Percentiles rank a stretch among this genome's conserved stretches.
Conservation (phyloP, 805 yeast genomes). For the Metschnikowia peoriensis region DNA sequence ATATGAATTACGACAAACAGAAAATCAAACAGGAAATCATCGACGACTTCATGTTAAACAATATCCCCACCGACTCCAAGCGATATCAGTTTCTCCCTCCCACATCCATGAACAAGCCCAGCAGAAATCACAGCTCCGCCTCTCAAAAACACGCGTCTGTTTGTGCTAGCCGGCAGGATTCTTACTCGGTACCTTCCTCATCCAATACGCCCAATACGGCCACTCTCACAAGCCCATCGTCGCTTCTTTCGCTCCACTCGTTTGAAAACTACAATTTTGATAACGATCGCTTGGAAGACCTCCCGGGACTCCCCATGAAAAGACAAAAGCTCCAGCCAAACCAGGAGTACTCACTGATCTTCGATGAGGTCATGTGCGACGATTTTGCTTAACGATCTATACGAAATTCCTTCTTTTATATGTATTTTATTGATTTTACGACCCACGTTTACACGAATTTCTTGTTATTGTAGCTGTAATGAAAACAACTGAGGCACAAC, state of each 20-base stretch:
- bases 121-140: not conserved
- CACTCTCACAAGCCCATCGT: constrained; percentile 35
- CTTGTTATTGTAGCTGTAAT: no score
- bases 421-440: constrained; percentile 9
- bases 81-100: constrained; percentile 17
- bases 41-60: constrained; percentile 38
- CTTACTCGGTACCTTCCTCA: not conserved
- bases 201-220: constrained; percentile 12
- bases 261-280: constrained; percentile 23
- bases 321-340: constrained; percentile 17
- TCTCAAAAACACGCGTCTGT: not conserved
- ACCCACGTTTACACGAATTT: not conserved
- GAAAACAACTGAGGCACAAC: no score
- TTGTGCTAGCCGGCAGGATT: not conserved
- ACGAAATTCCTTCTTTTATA: constrained; percentile 9
- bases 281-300: constrained; percentile 13
- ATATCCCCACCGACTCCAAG: constrained; percentile 28
- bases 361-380: constrained; percentile 22
- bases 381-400: constrained; percentile 15
- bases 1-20: constrained; percentile 17
- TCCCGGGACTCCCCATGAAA: constrained; percentile 14
- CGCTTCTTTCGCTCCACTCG: constrained; percentile 34
- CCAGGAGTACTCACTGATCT: constrained; percentile 18
- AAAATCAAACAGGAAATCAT: constrained; percentile 40
- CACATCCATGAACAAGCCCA: not conserved